phyloP scores from a whole-genome alignment of 2,329 filamentous ascomycete species.

The Grosmannia penicillata region DNA sequence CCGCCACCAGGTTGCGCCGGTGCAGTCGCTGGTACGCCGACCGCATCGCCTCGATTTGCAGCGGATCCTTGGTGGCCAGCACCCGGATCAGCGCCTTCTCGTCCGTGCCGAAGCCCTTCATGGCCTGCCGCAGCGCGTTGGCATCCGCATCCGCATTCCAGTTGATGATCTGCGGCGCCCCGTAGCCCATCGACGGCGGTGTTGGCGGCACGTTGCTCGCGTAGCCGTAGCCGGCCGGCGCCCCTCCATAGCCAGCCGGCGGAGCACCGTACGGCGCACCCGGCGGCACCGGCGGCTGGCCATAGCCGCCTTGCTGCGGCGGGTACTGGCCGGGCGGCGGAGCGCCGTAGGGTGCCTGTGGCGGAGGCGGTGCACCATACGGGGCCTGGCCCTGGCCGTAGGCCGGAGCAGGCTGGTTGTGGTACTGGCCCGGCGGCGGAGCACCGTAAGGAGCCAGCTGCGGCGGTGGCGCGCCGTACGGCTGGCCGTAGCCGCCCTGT shows the following conservation, averaged over 20 bases:
- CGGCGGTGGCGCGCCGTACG: slow-evolving; percentile 14
- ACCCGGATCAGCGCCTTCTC: slow-evolving; percentile 61
- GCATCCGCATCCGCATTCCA: slow-evolving; percentile 57
- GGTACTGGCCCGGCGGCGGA: slow-evolving; percentile 8
- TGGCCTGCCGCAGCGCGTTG: slow-evolving; percentile 59
- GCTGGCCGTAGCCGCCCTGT: slow-evolving; percentile 7
- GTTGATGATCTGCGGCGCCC: slow-evolving; percentile 51
- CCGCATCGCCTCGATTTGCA: slow-evolving; percentile 58
- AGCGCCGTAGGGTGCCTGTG: slow-evolving; percentile 16
- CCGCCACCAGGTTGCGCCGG: slow-evolving; percentile 54
- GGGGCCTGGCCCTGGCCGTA: too few species aligned
- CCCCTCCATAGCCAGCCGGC: slow-evolving; percentile 19
- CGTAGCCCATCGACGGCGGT: slow-evolving; percentile 60
- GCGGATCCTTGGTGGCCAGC: slow-evolving; percentile 58
- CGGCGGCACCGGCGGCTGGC: too few species aligned
- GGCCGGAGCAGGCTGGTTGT: too few species aligned
- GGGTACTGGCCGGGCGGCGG: slow-evolving; percentile 18
- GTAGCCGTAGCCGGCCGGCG: slow-evolving; percentile 11
- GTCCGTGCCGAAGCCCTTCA: slow-evolving; percentile 86
- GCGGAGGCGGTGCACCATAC: too few species aligned
- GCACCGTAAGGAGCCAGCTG: background rate
- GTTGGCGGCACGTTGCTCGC: slow-evolving; percentile 31
- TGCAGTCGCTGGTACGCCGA: slow-evolving; percentile 49
- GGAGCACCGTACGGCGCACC: slow-evolving; percentile 18
- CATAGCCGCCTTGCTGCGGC: slow-evolving; percentile 7